Percentiles rank a stretch among this genome's conserved stretches.
Conservation (phyloP, 306 rosid genomes). For the Styphnolobium japonicum region DNA sequence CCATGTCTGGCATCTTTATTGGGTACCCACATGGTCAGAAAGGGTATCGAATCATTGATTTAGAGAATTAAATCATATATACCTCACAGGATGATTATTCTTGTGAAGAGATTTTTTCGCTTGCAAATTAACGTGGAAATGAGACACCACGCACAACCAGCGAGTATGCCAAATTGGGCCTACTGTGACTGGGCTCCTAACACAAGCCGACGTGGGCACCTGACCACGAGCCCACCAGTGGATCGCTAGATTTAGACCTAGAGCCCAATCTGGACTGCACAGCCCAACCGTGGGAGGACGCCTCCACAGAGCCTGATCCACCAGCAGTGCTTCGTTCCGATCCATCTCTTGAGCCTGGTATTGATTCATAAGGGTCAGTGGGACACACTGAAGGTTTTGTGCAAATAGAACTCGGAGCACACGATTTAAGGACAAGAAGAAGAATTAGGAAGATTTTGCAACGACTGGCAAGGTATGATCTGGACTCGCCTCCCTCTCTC, state of each 20-base stretch:
- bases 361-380: too few species aligned
- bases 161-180: not conserved
- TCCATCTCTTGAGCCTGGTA: too few species aligned
- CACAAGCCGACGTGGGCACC: not conserved
- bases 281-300: too few species aligned
- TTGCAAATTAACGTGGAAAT: not conserved
- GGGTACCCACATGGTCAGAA: not conserved
- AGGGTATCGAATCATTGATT: not conserved
- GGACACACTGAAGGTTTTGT: too few species aligned
- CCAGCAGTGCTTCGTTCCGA: too few species aligned
- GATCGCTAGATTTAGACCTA: too few species aligned
- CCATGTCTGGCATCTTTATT: not conserved
- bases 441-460: not conserved
- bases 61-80: not conserved
- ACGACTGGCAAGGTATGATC: not conserved
- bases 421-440: too few species aligned
- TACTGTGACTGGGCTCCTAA: not conserved
- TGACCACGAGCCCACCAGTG: too few species aligned
- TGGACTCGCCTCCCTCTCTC: not conserved
- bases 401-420: too few species aligned
- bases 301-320: too few species aligned
- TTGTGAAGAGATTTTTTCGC: not conserved
- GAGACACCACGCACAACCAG: too few species aligned
- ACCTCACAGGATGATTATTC: not conserved
- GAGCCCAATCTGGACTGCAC: too few species aligned